A percentile compares a stretch with the other conserved stretches of the same genome.
Conservation (phyloP, 768 basidiomycete species). For the Exsudoporus frostii region DNA sequence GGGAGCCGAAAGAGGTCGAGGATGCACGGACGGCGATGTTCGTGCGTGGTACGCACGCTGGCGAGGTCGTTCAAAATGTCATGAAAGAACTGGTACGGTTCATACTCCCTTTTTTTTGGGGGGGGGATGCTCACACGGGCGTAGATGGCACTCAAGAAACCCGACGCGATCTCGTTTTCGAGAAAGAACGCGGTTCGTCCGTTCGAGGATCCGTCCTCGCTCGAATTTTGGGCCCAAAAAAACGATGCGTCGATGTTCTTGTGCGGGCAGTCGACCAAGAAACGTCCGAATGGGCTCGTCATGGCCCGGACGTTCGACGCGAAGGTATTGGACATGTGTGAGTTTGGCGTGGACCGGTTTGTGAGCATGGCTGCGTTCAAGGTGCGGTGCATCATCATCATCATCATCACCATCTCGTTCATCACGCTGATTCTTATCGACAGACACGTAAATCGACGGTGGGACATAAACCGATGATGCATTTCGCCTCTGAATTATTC, state of each 20-base stretch:
- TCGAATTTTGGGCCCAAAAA: conserved; percentile 92
- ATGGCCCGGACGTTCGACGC: conserved; percentile 86
- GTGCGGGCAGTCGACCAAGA: conserved; percentile 90
- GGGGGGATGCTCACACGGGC: background rate
- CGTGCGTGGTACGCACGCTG: conserved; percentile 83
- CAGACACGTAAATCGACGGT: conserved; percentile 82
- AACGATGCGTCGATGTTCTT: conserved; percentile 94
- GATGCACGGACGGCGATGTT: conserved; percentile 86
- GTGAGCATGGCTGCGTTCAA: conserved; percentile 80
- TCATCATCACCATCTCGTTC: background rate
- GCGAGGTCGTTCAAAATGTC: conserved; percentile 71
- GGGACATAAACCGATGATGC: conserved; percentile 89
- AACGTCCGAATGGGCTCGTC: conserved; percentile 83
- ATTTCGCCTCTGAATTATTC: conserved; percentile 94
- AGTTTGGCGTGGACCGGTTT: conserved; percentile 83
- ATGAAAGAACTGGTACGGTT: conserved; percentile 84
- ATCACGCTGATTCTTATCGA: background rate
- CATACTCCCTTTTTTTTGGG: too few relatives aligned
- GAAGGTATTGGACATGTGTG: conserved; percentile 90
- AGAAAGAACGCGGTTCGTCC: conserved; percentile 92
- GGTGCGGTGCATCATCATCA: conserved; percentile 37
- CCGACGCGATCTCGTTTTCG: conserved; percentile 85
- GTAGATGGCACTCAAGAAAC: conserved; percentile 93
- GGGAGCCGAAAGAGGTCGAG: conserved; percentile 88
- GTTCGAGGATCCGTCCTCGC: conserved; percentile 76